Evolutionary conservation across 129 eudicot genomes (phyloP), one percentile per base, ranked within the genome.

Genomic region (Centrapalus pauciflorus): DNA sequence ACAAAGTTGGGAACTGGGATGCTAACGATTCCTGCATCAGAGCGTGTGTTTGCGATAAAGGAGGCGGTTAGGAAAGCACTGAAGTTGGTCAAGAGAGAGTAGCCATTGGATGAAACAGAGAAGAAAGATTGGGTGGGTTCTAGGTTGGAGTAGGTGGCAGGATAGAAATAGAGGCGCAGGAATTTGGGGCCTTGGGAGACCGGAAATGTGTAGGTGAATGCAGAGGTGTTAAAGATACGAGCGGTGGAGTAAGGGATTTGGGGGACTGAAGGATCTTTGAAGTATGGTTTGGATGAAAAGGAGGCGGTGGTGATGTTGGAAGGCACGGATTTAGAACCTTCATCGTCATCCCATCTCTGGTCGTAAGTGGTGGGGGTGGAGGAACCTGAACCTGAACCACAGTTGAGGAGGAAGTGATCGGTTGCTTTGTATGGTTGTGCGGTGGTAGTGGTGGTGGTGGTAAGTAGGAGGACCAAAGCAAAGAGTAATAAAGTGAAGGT

Each of bases 161-260:
- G 76, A 70, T 81, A 81, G 75, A 85, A 85, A 64, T 76, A 66
- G 33, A 87, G 87, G 61, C 95, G 90, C 34, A 87, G 81, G 72
- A 87, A 75, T 65, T 79, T 87, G 6, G 72, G 82, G 19, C 83
- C 85, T 4, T 69, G 35, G 19, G 76, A 46, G 40, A 78, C 65
- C 0, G 71, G 77, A 59, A 87, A 72, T 0, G 20, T 23, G 67
- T 87, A 87, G 10, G 85, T 81, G 74, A 83, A 83, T 0, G 67
- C 61, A 20, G 79, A 74, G 29, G 37, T 3, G n/a, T 38, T 66
- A 41, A 75, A 56, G 0, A 84, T 38, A 12, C 90, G 79, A 7
- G 90, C 79, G 0, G 77, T 71, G 29, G 1, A 10, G 64, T 68
- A 75, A 3, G 82, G 86, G 48, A 21, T 34, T 49, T 0, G 4